Evolutionary conservation across 129 eudicot genomes (phyloP), one percentile per base, ranked within the genome.

Genomic region (Flaveria robusta): DNA sequence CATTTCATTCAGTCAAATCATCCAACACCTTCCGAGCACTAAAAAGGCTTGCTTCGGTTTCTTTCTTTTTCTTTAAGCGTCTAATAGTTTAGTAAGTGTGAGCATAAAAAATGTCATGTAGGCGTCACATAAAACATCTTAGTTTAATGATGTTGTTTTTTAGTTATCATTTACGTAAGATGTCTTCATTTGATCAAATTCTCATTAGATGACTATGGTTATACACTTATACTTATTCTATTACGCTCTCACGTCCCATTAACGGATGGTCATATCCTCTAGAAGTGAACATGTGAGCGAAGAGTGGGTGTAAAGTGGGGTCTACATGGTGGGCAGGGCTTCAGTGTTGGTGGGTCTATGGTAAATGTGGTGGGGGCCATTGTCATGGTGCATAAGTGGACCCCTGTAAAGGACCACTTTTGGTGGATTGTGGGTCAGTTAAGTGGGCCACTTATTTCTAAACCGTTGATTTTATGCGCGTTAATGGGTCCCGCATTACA

Each of bases 201-300:
- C 34, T 29, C 37, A 29, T 29, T 0, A 5, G 37, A 29, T 29
- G 7, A 31, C 7, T 31, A 6, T 0, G 8, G 39, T 0, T 5
- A 34, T 34, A 0, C 8, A 1, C 7, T 0, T 5, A 34, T 34
- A 0, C 8, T 5, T 34, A 5, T 34, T 34, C 7, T 34, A 34
- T 34, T 34, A 34, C 39, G 39, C 1, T 34, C 3, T 34, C 8
- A 34, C 39, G 39, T 34, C 39, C 3, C 37, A 5, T 31, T 31
- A 31, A 31, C 37, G 5, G 0, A 31, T 31, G 0, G 37, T 5
- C 37, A 62, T 34, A 71, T 79, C 51, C 22, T 78, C 42, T 29
- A 70, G 50, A 66, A 66, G 79, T 74, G 83, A 66, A 69, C 79
- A 80, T 75, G 83, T 66, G 83, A 74, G 79, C 13, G 70, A 41